These are phyloP conservation scores for Thermochaetoides thermophila DNA, from an alignment of 495 filamentous ascomycete species.

Conservation along the genomic window DNA sequence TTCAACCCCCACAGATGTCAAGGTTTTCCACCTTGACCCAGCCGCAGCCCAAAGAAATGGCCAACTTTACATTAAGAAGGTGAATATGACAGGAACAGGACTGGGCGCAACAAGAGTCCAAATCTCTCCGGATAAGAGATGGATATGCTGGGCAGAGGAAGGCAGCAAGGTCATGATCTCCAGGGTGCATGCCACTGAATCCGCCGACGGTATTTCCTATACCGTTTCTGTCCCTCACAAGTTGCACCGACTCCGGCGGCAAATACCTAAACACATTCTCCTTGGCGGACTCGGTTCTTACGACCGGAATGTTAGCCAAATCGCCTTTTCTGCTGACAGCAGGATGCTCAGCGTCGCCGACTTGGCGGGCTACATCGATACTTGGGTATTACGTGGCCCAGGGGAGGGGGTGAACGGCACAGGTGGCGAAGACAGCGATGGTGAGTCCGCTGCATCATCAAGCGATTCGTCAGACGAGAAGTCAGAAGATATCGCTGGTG, in stretches of 20 bases:
- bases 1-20: conserved; percentile 61
- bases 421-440: conserved; percentile 11
- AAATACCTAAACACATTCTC: conserved; percentile 37
- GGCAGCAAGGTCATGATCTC: conserved; percentile 71
- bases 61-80: conserved; percentile 21
- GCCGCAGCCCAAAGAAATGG: conserved; percentile 28
- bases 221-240: conserved; percentile 33
- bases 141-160: conserved; percentile 64
- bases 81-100: conserved; percentile 11
- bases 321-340: conserved; percentile 70
- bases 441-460: conserved; percentile 15
- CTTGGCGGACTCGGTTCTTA: conserved; percentile 65
- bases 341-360: conserved; percentile 64
- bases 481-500: conserved; percentile 17
- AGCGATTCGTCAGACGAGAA: conserved; percentile 19
- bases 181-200: conserved; percentile 36
- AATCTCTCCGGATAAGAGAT: conserved; percentile 54
- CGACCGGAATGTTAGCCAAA: conserved; percentile 56
- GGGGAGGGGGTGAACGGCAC: conserved; percentile 19
- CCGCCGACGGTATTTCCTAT: conserved; percentile 18
- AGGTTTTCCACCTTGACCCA: conserved; percentile 52
- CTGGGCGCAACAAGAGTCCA: conserved; percentile 60
- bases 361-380: conserved; percentile 73
- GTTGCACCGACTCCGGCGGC: conserved; percentile 44
- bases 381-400: conserved; percentile 53